These are phyloP conservation scores for Aspergillus pseudotamarii DNA, from an alignment of 2,329 filamentous ascomycete genomes.

Conservation along the genomic window DNA sequence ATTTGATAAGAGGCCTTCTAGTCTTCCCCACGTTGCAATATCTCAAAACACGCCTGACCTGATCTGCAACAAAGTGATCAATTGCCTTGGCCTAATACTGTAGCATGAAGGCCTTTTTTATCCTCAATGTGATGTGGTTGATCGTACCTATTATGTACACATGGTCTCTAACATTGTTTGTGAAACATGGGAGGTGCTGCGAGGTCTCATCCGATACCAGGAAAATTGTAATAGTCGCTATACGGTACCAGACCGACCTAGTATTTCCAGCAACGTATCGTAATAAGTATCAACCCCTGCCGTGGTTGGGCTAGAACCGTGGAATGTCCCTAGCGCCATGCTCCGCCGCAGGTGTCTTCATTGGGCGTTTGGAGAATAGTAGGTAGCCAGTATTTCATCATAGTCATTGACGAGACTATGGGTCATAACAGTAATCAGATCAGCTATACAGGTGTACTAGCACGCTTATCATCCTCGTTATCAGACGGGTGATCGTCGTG, in stretches of 20 bases:
- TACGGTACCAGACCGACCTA: not conserved
- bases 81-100: not conserved
- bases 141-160: not conserved
- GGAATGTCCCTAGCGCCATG: not conserved
- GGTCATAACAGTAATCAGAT: not conserved
- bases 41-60: slow-evolving; percentile 1
- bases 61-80: not conserved
- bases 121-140: too few species aligned
- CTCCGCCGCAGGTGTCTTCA: not conserved
- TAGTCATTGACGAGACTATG: not conserved
- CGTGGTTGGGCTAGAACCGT: not conserved
- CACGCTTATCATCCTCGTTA: not conserved
- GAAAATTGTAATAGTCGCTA: not conserved
- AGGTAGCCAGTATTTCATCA: not conserved
- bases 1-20: not conserved
- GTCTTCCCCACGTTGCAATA: not conserved
- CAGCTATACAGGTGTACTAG: not conserved
- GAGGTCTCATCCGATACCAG: not conserved
- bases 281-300: not conserved
- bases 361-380: not conserved
- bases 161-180: not conserved
- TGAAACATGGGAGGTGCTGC: not conserved
- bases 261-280: not conserved
- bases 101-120: not conserved
- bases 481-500: not conserved